Base-by-base conservation (phyloP, 495 filamentous ascomycete genomes). In the Lasiosphaeria miniovina region DNA sequence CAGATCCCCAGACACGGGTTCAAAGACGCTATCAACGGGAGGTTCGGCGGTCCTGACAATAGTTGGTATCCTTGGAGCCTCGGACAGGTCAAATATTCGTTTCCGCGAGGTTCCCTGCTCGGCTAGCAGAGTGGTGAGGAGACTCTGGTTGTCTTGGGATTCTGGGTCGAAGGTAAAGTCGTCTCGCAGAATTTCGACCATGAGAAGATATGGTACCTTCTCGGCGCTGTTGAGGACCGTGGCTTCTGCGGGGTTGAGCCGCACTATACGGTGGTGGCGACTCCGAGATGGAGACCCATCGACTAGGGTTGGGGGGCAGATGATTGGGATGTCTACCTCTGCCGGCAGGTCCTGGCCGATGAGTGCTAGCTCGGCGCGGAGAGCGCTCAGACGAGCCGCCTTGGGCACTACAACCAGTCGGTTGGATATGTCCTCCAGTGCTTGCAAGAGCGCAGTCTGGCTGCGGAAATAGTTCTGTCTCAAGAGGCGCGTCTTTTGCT, bases 221-320 rank as follows among this genome's bases (percentile, higher is more conserved):
- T 91, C 88, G 7, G 88, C 88, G 63, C 88, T 90, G 69, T 91
- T 91, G 52, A 91, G 65, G 41, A 90, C 89, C 4, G 87, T 90
- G 14, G 88, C 85, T 71, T 91, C 88, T 9, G 88, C 88, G 40
- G 88, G 88, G 67, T 90, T 91, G 36, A 91, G 74, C 40, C 88
- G 80, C 31, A 91, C 88, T 41, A 91, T 85, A 35, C 88, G 83
- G 68, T 91, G 88, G 63, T 91, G 88, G 36, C 79, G 77, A 57
- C 87, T 90, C 58, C 80, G 82, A 9, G 82, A 77, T 5, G 86
- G 82, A 4, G 79, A 77, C 11, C 85, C 86, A 72, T 86, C 84
- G 12, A 84, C 80, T 32, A 90, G 71, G 1, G 80, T 83, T 5
- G 88, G 83, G 14, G 88, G 88, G 63, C 85, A 90, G 52, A 91